Evolutionary conservation across 495 filamentous ascomycete genomes (phyloP).

Genomic region (Cladorrhinum samala): DNA sequence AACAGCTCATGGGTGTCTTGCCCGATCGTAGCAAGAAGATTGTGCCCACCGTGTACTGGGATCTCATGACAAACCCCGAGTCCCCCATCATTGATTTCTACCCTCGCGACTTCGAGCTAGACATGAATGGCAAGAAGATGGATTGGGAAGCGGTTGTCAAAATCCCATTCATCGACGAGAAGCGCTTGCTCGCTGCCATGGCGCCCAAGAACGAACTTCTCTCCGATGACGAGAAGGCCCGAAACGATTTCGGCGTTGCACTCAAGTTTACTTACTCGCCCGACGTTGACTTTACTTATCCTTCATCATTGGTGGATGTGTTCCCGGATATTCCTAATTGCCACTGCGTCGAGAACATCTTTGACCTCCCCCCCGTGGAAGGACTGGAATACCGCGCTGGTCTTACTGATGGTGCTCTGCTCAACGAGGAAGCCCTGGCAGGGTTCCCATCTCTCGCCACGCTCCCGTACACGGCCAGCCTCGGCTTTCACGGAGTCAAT

Average conservation of each 20-base stretch:
- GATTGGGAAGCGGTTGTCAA: constrained; percentile 99
- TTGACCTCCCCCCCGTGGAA: constrained; percentile 87
- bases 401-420: constrained; percentile 77
- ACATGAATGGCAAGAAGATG: constrained; percentile 99
- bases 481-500: constrained; percentile 86
- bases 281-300: constrained; percentile 70
- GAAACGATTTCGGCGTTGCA: constrained; percentile 87
- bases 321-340: constrained; percentile 87
- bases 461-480: constrained; percentile 67
- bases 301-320: constrained; percentile 78
- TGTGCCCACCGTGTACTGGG: constrained; percentile 80
- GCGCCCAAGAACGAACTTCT: constrained; percentile 72
- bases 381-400: constrained; percentile 82
- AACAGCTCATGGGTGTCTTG: constrained; percentile 97
- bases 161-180: constrained; percentile 97
- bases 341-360: constrained; percentile 89
- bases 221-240: constrained; percentile 63
- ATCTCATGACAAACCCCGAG: constrained; percentile 81
- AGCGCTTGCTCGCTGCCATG: constrained; percentile 77
- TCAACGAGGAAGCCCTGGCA: constrained; percentile 74
- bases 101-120: constrained; percentile 91
- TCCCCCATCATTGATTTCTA: constrained; percentile 99
- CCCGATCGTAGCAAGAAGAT: constrained; percentile 96
- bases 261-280: constrained; percentile 87
- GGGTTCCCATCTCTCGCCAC: constrained; percentile 88